phyloP scores from a whole-genome alignment of 129 eudicot species.

The Heracleum sosnowskyi region DNA sequence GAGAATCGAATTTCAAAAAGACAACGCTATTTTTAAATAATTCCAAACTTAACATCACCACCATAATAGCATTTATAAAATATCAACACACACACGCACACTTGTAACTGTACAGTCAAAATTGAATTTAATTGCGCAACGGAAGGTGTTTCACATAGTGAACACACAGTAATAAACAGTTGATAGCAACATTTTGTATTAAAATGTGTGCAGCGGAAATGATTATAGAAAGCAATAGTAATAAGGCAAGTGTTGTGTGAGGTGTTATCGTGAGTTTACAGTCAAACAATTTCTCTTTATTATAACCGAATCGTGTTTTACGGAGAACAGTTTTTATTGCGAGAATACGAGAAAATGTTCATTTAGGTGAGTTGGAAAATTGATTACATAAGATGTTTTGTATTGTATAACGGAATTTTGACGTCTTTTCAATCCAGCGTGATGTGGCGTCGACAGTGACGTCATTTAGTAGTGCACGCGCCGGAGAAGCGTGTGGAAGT shows the following conservation, averaged over 20 bases:
- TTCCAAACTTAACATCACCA: neutral
- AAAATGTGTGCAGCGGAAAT: too few relatives aligned
- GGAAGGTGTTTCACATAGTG: too few relatives aligned
- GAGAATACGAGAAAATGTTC: too few relatives aligned
- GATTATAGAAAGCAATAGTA: too few relatives aligned
- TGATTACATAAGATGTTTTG: too few relatives aligned
- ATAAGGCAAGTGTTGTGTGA: neutral
- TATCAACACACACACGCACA: too few relatives aligned
- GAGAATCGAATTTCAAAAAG: neutral
- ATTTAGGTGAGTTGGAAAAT: too few relatives aligned
- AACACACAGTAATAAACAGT: neutral
- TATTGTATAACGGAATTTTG: neutral
- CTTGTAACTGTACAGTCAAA: neutral
- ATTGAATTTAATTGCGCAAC: neutral
- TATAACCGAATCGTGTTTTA: too few relatives aligned
- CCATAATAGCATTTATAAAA: too few relatives aligned
- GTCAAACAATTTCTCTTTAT: too few relatives aligned
- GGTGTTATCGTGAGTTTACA: conserved; percentile 27
- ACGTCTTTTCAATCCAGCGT: neutral
- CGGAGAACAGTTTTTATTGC: too few relatives aligned
- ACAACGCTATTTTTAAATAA: neutral
- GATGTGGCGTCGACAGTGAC: neutral
- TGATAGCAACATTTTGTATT: neutral
- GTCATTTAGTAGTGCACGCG: neutral
- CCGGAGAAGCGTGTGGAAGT: neutral